Base-by-base conservation (phyloP, 1,284 basidiomycete genomes). In the Pascua guehoae region DNA sequence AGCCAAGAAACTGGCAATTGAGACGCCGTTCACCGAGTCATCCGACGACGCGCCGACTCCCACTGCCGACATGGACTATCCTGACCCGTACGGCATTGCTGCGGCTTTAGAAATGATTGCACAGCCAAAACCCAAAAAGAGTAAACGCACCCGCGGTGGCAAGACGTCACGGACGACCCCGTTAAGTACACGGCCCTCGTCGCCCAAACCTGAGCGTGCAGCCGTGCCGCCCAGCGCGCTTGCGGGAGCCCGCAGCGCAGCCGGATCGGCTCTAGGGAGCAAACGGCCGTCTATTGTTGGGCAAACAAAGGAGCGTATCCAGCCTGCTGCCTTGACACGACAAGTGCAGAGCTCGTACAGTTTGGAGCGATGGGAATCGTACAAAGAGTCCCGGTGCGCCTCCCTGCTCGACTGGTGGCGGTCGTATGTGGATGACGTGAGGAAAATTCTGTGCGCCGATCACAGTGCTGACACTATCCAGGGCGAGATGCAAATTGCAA, bases 401-500 rank as follows among this genome's bases (percentile, higher is more conserved):
- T 43, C 60, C 2, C 51, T 73, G 17, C 51, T 70, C 44, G 54
- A 60, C 17, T 73, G 71, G 72, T 75, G 72, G 74, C 46, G 56
- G 15, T 58, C 65, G 1, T 72, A 70, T 53, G 62, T 73, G 15
- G 66, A 75, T 41, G 70, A 73, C 46, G 72, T 74, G 66, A 66
- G 70, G 67, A 12, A 12, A 14, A 12, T 12, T 7, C n/a, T 18
- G 17, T 36, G n/a, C 7, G 24, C 7, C 4, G 24, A 7, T n/a
- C n/a, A n/a, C n/a, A 7, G 3, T 32, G 38, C 56, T 58, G 24
- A 55, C 41, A 39, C 12, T 32, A 38, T 12, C 10, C 37, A 74
- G 69, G 73, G 74, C 5, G 72, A 75, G 18, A 62, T 71, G 44
- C 74, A 75, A 52, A 52, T 75, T 5, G 70, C 71, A 3, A 64